Percentiles rank a stretch among this genome's conserved stretches.
phyloP scores from a whole-genome alignment of 1,284 basidiomycete genomes.

The Ganoderma sinense region DNA sequence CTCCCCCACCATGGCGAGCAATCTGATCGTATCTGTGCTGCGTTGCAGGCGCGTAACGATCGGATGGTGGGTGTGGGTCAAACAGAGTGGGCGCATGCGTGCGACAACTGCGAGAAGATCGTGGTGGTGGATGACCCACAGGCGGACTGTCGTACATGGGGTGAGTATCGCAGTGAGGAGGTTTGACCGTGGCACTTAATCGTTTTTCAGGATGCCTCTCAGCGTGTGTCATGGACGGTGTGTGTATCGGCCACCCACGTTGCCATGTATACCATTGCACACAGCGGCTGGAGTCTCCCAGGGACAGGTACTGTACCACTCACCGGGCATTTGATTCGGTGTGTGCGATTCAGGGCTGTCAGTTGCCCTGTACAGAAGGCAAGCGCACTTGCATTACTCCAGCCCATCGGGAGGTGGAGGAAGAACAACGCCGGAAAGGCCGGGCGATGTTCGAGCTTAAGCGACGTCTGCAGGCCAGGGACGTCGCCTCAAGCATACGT shows the following conservation, averaged over 20 bases:
- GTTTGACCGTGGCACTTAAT: neutral
- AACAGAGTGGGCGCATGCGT: constrained; percentile 30
- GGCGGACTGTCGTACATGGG: neutral
- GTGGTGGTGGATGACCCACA: neutral
- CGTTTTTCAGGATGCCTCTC: constrained; percentile 9
- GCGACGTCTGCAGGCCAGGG: neutral
- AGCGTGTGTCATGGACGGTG: constrained; percentile 40
- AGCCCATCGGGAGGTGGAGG: neutral
- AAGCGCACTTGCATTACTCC: neutral
- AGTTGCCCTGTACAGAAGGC: neutral
- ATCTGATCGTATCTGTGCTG: neutral
- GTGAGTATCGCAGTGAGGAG: neutral
- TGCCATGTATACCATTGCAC: constrained; percentile 38
- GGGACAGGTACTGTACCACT: constrained; percentile 21
- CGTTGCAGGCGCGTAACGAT: neutral
- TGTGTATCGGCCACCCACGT: constrained; percentile 42
- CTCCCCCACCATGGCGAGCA: neutral
- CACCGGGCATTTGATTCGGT: neutral
- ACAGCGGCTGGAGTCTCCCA: constrained; percentile 23
- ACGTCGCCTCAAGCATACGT: neutral
- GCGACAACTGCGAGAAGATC: constrained; percentile 26
- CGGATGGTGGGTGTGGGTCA: constrained; percentile 5
- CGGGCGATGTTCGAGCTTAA: neutral
- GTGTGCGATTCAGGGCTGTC: neutral
- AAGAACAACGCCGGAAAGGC: neutral